Conservation (phyloP, 2,329 filamentous ascomycete species). For the Trichoderma breve region DNA sequence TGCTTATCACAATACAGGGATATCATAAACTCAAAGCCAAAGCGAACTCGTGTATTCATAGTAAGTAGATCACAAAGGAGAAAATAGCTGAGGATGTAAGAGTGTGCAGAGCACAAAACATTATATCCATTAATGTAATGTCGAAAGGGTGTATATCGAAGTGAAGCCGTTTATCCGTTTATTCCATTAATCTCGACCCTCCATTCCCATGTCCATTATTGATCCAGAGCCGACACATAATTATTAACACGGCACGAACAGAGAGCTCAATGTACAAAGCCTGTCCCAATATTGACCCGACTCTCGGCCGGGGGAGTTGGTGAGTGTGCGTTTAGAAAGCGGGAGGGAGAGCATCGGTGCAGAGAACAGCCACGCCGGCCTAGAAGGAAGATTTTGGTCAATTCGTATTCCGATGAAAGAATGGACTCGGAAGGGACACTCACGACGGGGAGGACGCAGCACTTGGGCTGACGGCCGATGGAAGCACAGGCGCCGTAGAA, state of each 20-base stretch:
- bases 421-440: too few species aligned
- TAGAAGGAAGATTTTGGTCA: neutral
- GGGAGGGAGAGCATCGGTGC: neutral
- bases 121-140: slow-evolving; percentile 12
- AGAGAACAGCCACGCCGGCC: slow-evolving; percentile 20
- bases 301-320: neutral
- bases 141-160: slow-evolving; percentile 12
- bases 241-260: slow-evolving; percentile 4
- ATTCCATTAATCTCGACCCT: neutral
- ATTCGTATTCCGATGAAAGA: too few species aligned
- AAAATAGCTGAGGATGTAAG: neutral
- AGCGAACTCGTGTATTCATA: too few species aligned
- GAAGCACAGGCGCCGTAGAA: neutral
- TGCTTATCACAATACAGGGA: neutral
- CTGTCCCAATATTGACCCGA: neutral
- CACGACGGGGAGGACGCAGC: slow-evolving; percentile 13
- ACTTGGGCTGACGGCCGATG: neutral
- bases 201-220: neutral
- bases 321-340: neutral
- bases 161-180: neutral
- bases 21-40: neutral
- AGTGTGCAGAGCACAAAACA: slow-evolving; percentile 8
- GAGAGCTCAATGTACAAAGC: slow-evolving; percentile 5
- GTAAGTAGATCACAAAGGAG: too few species aligned
- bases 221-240: neutral